phyloP scores from a whole-genome alignment of 1,139 yeast species.

The Groenewaldozyma sp. region DNA sequence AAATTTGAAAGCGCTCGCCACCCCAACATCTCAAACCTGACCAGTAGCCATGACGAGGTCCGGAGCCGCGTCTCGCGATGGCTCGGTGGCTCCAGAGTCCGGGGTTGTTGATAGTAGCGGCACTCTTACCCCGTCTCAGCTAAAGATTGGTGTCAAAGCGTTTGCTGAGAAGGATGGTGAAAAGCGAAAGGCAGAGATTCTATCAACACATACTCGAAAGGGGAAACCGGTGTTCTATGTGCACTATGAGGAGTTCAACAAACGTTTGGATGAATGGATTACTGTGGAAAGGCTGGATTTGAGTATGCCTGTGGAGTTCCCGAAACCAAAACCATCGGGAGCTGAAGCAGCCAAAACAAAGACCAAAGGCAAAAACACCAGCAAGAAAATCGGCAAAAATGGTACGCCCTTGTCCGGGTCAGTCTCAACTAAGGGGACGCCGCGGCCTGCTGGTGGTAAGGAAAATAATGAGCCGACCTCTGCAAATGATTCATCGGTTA shows the following conservation, averaged over 20 bases:
- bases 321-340: conserved; percentile 40
- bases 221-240: conserved; percentile 80
- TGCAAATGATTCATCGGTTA: conserved; percentile 30
- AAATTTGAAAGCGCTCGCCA: no score
- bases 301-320: conserved; percentile 56
- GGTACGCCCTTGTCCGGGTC: conserved; percentile 24
- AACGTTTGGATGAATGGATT: conserved; percentile 93
- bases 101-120: conserved; percentile 10
- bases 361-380: conserved; percentile 40
- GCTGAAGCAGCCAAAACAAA: conserved; percentile 25
- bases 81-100: conserved; percentile 7
- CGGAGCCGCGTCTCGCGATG: conserved; percentile 5
- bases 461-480: conserved; percentile 12
- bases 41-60: conserved; percentile 1
- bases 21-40: no score
- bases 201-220: conserved; percentile 67
- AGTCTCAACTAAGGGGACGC: conserved; percentile 16
- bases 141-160: conserved; percentile 59
- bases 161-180: conserved; percentile 76
- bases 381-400: conserved; percentile 19
- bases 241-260: conserved; percentile 89
- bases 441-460: conserved; percentile 15
- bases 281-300: conserved; percentile 61
- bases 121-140: conserved; percentile 15
- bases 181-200: conserved; percentile 70